Percentiles rank a stretch among this genome's conserved stretches.
phyloP scores from a whole-genome alignment of 1,284 basidiomycete species.

The Cutaneotrichosporon sp. region DNA sequence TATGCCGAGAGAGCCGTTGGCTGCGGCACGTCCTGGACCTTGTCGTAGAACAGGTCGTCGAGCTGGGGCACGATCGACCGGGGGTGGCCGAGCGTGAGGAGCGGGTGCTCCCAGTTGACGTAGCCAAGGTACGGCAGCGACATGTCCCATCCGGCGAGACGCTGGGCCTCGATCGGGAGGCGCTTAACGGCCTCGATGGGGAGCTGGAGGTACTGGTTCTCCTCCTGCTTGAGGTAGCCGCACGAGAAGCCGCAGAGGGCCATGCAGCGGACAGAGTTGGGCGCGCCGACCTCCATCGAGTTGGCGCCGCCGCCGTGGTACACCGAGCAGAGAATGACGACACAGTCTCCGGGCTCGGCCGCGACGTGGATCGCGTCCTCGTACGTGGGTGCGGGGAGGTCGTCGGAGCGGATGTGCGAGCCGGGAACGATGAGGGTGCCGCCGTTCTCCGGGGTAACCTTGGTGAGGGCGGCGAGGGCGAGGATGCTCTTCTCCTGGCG shows the following conservation, averaged over 20 bases:
- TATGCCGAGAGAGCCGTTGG: slow-evolving; percentile 10
- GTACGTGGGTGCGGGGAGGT: slow-evolving; percentile 24
- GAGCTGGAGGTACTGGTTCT: slow-evolving; percentile 30
- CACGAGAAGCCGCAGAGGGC: slow-evolving; percentile 21
- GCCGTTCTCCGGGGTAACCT: slow-evolving; percentile 25
- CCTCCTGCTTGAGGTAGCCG: slow-evolving; percentile 27
- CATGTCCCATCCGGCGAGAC: slow-evolving; percentile 25
- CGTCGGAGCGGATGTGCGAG: slow-evolving; percentile 24
- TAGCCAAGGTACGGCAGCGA: slow-evolving; percentile 25
- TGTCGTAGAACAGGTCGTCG: slow-evolving; percentile 28
- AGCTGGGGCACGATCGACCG: slow-evolving; percentile 18
- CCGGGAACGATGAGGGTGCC: slow-evolving; percentile 27
- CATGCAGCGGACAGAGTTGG: slow-evolving; percentile 21
- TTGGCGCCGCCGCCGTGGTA: slow-evolving; percentile 26
- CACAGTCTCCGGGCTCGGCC: slow-evolving; percentile 24
- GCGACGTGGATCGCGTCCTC: slow-evolving; percentile 22
- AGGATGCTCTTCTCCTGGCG: slow-evolving; percentile 23
- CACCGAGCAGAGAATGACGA: slow-evolving; percentile 25
- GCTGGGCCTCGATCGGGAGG: slow-evolving; percentile 22
- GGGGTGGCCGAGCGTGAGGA: slow-evolving; percentile 24
- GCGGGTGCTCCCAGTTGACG: slow-evolving; percentile 25
- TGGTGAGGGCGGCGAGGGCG: slow-evolving; percentile 18
- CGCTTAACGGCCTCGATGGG: slow-evolving; percentile 18
- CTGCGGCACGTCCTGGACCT: slow-evolving; percentile 15
- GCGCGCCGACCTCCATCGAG: slow-evolving; percentile 17